A percentile compares a stretch with the other conserved stretches of the same genome.
Evolutionary conservation across 305 asterid species (phyloP).

Genomic region (Solanum hybrid): DNA sequence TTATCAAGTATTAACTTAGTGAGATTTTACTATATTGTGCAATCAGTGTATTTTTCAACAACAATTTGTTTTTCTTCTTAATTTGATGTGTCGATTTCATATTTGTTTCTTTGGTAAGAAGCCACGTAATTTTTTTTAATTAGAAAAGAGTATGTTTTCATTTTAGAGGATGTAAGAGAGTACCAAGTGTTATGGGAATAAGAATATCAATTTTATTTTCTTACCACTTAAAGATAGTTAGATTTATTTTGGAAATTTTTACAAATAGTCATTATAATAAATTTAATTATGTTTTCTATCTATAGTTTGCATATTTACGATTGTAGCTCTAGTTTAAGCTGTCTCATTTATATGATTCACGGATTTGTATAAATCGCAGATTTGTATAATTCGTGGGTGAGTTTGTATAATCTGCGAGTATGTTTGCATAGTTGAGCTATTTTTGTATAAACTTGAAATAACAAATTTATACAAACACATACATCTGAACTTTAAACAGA

Average conservation of each 20-base stretch:
- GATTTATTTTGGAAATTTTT: background rate
- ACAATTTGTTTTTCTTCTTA: background rate
- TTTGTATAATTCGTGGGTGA: background rate
- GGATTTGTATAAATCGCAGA: too few relatives aligned
- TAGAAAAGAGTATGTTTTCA: background rate
- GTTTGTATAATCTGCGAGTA: too few relatives aligned
- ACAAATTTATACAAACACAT: background rate
- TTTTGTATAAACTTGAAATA: background rate
- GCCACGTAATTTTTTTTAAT: background rate
- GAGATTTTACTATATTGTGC: background rate
- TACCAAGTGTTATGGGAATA: background rate
- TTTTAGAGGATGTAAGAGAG: background rate
- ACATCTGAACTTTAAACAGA: background rate
- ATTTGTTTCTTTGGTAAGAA: background rate
- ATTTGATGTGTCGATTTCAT: background rate
- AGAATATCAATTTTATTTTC: background rate
- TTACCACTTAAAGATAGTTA: background rate
- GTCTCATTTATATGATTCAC: too few relatives aligned
- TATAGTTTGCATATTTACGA: too few relatives aligned
- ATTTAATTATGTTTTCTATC: too few relatives aligned
- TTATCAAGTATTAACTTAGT: too few relatives aligned
- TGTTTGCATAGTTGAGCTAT: background rate
- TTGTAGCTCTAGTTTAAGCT: background rate
- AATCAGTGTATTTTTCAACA: background rate
- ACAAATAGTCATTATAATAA: too few relatives aligned